Percentiles rank a stretch among this genome's conserved stretches.
These are phyloP conservation scores for Elsinoe ampelina DNA, from an alignment of 2,329 filamentous ascomycete species.

Conservation along the genomic window DNA sequence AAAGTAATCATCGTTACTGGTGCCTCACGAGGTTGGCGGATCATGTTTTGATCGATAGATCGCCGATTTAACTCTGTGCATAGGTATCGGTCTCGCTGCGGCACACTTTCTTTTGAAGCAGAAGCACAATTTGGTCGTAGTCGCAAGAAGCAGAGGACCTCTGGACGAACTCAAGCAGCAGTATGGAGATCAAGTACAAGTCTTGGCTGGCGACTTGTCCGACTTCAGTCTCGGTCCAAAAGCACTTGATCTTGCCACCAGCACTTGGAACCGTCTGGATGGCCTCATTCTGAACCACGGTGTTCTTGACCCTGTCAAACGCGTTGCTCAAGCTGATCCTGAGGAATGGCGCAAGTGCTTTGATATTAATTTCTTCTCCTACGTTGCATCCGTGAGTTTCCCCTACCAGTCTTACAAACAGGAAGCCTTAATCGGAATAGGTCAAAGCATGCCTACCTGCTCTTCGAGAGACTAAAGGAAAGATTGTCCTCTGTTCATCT, in stretches of 20 bases:
- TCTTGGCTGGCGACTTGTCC: slow-evolving; percentile 49
- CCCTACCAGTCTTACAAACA: not conserved
- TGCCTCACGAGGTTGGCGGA: slow-evolving; percentile 47
- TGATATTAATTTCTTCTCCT: slow-evolving; percentile 81
- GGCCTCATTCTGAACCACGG: slow-evolving; percentile 85
- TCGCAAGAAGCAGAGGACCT: slow-evolving; percentile 46
- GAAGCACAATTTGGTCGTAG: slow-evolving; percentile 47
- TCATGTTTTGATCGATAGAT: not conserved
- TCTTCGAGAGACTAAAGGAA: slow-evolving; percentile 59
- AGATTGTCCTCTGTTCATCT: slow-evolving; percentile 69
- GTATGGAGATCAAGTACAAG: slow-evolving; percentile 46
- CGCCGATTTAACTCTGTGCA: slow-evolving; percentile 4
- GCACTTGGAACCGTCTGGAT: slow-evolving; percentile 60
- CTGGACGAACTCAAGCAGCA: slow-evolving; percentile 45
- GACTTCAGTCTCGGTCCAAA: slow-evolving; percentile 47
- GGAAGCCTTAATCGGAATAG: slow-evolving; percentile 33
- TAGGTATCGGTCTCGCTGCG: slow-evolving; percentile 54
- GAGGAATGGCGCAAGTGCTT: slow-evolving; percentile 69
- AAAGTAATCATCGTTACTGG: slow-evolving; percentile 50
- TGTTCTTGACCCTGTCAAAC: slow-evolving; percentile 62
- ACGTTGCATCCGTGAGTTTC: slow-evolving; percentile 42
- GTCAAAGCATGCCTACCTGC: slow-evolving; percentile 60
- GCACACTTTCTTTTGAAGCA: slow-evolving; percentile 49
- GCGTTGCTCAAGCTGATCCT: slow-evolving; percentile 55
- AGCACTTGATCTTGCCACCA: slow-evolving; percentile 56